Evolutionary conservation across 2,329 filamentous ascomycete genomes (phyloP), one percentile per base, ranked within the genome.

Genomic region (Biscogniauxia marginata): DNA sequence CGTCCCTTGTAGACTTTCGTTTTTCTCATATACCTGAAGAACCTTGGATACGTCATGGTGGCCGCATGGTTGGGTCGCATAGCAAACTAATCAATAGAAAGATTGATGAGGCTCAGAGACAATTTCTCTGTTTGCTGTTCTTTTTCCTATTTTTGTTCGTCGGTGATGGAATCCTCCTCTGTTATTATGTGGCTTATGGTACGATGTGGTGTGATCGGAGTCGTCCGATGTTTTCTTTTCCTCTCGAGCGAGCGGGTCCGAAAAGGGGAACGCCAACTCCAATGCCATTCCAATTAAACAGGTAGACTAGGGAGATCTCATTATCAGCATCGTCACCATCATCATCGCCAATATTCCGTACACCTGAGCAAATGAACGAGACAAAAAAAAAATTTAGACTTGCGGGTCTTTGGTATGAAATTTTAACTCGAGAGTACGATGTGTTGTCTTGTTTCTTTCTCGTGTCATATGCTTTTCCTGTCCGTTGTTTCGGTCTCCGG

Each of bases 201-300:
- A 46, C 45, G 45, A 46, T 46, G 45, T 46, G 45, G 45, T 46
- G 45, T 46, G 45, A 46, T 46, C 45, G 45, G 45, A 46, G 45
- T 7, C 4, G 4, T 23, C 45, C 45, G 45, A 39, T 39, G 30
- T 11, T 39, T 39, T 39, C n/a, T 39, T 6, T 39, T 3, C n/a
- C 30, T 3, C 13, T 30, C 30, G 30, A 39, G 30, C 30, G 13
- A 39, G 30, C 30, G 30, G 30, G 30, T 39, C 30, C 30, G 30
- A 16, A 39, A n/a, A n/a, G n/a, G n/a, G n/a, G n/a, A n/a, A n/a
- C n/a, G 30, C 30, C 30, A 39, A 39, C 30, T 39, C 30, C 30
- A 39, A 16, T 11, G 13, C 13, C 30, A 39, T 30, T 16, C 13
- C 30, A 39, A 39, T 39, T 16, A n/a, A n/a, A n/a, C n/a, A n/a